Base-by-base conservation (phyloP, 805 yeast species). In the Starmerella etchellsii region DNA sequence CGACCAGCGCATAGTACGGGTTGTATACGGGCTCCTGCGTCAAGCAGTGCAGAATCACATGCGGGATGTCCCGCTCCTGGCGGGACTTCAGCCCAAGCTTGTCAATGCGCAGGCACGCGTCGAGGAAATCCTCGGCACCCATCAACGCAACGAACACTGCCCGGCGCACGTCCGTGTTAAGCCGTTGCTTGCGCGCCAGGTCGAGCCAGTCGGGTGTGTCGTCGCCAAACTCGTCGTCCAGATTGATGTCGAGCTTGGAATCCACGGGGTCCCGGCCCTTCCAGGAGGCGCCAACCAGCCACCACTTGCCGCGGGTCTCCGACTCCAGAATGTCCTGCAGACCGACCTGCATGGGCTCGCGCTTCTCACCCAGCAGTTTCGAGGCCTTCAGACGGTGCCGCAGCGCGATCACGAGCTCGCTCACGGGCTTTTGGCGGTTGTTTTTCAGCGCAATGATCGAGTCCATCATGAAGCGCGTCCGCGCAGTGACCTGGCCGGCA, bases 271-370 rank as follows among this genome's bases (percentile, higher is more conserved):
- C 32, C 41, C 66, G 63, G 2, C 95, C 95, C 54, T 76, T 82
- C 95, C 96, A 91, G 0, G 98, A 95, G 1, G 97, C 82, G 37
- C 99, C 99, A 24, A 91, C 88, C 25, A 91, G 67, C 99, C 99
- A 91, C 99, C 99, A 91, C 61, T 88, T 91, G 42, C 99, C 99
- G 49, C 76, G 74, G 1, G 78, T 73, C 13, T 78, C 81, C 20
- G 83, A 69, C 46, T 73, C 74, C 36, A 72, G 74, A 42, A 91
- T 84, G 62, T 91, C 99, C 34, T 74, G 77, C 18, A 88, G 64
- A 2, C 82, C 65, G 0, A 91, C 97, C 50, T 81, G 84, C 21
- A 91, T 67, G 2, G 98, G 81, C 40, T 91, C 97, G 15, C 40
- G 48, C 3, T 11, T 18, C 6, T 36, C 20, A 22, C 61, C 56